Evolutionary conservation across 2,329 filamentous ascomycete species (phyloP), one percentile per base, ranked within the genome.

Genomic region (Talaromyces sp.): DNA sequence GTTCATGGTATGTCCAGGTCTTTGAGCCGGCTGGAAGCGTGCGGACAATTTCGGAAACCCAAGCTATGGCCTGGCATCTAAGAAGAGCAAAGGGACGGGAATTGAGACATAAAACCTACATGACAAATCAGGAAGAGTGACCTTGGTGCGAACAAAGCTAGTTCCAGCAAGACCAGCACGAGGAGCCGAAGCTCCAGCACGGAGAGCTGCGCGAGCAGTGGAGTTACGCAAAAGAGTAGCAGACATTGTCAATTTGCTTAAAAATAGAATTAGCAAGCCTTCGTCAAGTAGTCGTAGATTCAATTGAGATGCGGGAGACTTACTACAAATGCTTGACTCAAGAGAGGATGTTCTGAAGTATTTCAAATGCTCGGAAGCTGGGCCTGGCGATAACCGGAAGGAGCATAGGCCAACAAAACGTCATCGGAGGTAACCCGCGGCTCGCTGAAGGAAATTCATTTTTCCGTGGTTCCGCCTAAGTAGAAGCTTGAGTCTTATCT

Each of bases 61-160:
- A 51, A 17, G 29, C 5, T 15, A 22, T 54, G 29, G 51, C 4
- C 17, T 13, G 15, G 29, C 10, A 34, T 19, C n/a, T 10, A 19
- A 22, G 29, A 22, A 53, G 34, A 11, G 17, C 17, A 17, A 29
- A n/a, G 17, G 7, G 8, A 31, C 6, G n/a, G 8, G n/a, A 40
- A 19, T 38, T 43, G 8, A 19, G 19, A 34, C 31, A 36, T 27
- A 19, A 22, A 34, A 77, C 86, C 69, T 84, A 92, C 90, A 93
- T 73, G 87, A 77, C 13, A 98, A 89, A 75, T 97, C 93, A 69
- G 95, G 95, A 49, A 99, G 90, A 49, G 93, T 97, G 61, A 91
- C 94, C 85, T 97, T 97, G 81, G 88, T 88, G 74, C 93, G 89
- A 72, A 89, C 85, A 75, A 96, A 96, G 76, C 86, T 90, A 72